These are phyloP conservation scores for Coniochaeta hoffmannii DNA, from an alignment of 2,329 filamentous ascomycete species.

Conservation along the genomic window DNA sequence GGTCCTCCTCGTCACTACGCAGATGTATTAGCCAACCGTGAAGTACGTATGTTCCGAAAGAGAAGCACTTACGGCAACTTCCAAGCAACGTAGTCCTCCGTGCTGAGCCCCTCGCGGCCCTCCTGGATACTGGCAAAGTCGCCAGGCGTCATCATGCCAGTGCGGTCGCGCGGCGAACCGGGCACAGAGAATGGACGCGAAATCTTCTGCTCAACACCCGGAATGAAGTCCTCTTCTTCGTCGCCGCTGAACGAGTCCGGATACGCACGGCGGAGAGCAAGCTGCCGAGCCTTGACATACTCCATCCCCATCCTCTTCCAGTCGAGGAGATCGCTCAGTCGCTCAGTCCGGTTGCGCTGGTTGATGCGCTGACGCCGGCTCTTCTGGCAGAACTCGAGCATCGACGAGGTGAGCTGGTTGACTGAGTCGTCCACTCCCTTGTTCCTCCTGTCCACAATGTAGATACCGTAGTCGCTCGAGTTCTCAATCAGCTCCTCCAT, in stretches of 20 bases:
- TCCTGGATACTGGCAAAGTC: constrained; percentile 97
- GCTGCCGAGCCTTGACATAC: constrained; percentile 93
- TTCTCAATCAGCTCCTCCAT: constrained; percentile 99
- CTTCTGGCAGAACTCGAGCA: constrained; percentile 93
- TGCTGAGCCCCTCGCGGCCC: constrained; percentile 83
- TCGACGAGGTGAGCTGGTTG: constrained; percentile 84
- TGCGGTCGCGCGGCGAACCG: constrained; percentile 81
- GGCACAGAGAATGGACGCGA: constrained; percentile 89
- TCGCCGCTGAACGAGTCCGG: constrained; percentile 76
- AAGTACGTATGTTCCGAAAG: neutral
- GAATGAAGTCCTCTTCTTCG: constrained; percentile 84
- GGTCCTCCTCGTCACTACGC: constrained; percentile 81
- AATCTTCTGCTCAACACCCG: constrained; percentile 90
- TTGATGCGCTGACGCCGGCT: constrained; percentile 96
- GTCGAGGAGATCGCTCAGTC: constrained; percentile 87
- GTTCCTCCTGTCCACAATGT: constrained; percentile 91
- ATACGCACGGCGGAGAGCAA: constrained; percentile 87
- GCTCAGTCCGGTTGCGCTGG: constrained; percentile 93
- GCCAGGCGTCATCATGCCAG: constrained; percentile 97
- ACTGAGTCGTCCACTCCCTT: constrained; percentile 97
- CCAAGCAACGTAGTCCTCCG: constrained; percentile 97
- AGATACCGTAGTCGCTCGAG: constrained; percentile 95
- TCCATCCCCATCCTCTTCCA: constrained; percentile 99
- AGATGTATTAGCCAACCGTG: constrained; percentile 20
- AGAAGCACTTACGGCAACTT: constrained; percentile 77